These are phyloP conservation scores for Penicillium italicum DNA, from an alignment of 2,329 filamentous ascomycete genomes.

Conservation along the genomic window DNA sequence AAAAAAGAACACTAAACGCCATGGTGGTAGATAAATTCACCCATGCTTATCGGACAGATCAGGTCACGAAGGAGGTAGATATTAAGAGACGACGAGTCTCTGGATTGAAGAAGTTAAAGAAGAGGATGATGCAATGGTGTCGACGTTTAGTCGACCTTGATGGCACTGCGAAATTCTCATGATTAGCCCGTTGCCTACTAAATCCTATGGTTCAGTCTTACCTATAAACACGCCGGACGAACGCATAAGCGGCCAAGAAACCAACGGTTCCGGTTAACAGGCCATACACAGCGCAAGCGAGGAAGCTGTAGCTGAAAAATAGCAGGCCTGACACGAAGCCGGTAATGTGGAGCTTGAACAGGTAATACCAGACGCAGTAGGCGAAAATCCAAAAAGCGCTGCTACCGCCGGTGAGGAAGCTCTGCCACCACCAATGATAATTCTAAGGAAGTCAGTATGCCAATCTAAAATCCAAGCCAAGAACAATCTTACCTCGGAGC, in stretches of 20 bases:
- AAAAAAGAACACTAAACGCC: conserved; percentile 19
- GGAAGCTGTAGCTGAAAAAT: conserved; percentile 80
- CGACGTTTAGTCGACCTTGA: conserved; percentile 33
- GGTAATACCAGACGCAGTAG: conserved; percentile 82
- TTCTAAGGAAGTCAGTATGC: conserved; percentile 48
- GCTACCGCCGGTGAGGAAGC: conserved; percentile 73
- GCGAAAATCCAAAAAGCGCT: conserved; percentile 77
- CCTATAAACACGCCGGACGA: conserved; percentile 79
- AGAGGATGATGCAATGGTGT: background rate
- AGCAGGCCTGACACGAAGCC: conserved; percentile 75
- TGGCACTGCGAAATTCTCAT: conserved; percentile 22
- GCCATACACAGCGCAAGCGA: conserved; percentile 77
- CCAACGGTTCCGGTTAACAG: conserved; percentile 79
- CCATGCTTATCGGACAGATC: conserved; percentile 21
- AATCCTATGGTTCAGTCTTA: conserved; percentile 43
- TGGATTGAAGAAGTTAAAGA: background rate
- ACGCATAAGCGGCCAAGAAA: conserved; percentile 78
- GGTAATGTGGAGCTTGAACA: conserved; percentile 72
- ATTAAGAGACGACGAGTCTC: background rate
- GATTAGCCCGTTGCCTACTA: background rate
- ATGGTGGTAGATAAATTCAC: conserved; percentile 16
- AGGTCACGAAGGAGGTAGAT: conserved; percentile 8
- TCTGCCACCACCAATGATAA: conserved; percentile 91
- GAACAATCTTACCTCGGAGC: conserved; percentile 59
- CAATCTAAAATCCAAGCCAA: background rate